These are phyloP conservation scores for Oropetium thomaeum DNA, from an alignment of 176 grass and related monocot species.

Conservation along the genomic window DNA sequence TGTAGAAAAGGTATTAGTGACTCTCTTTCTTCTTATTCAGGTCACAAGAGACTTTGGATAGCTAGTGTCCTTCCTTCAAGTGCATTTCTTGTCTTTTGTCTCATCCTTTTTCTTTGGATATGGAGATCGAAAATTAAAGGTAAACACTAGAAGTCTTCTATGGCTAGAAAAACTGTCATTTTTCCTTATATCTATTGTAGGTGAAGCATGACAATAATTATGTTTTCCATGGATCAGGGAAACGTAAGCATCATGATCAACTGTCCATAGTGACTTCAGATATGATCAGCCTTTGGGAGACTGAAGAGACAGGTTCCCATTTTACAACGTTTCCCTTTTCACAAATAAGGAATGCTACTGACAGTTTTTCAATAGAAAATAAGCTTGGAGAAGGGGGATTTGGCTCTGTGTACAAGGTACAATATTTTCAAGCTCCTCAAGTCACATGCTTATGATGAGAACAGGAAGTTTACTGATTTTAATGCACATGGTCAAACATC, in stretches of 20 bases:
- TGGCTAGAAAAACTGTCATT: background rate
- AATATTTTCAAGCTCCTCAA: background rate
- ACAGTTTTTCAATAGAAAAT: slow-evolving; percentile 25
- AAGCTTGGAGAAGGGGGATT: slow-evolving; percentile 55
- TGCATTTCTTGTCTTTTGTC: slow-evolving; percentile 26
- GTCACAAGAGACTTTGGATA: slow-evolving; percentile 33
- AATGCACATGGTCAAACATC: background rate
- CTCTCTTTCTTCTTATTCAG: slow-evolving; percentile 18
- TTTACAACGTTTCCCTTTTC: slow-evolving; percentile 30
- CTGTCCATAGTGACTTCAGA: background rate
- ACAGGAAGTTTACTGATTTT: background rate
- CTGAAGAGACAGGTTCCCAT: slow-evolving; percentile 7
- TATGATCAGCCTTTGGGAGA: slow-evolving; percentile 38
- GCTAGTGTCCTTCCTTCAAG: background rate
- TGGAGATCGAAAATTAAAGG: slow-evolving; percentile 30
- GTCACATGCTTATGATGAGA: background rate
- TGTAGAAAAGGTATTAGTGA: background rate
- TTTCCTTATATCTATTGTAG: background rate
- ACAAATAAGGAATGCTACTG: slow-evolving; percentile 27
- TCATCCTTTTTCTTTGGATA: slow-evolving; percentile 23
- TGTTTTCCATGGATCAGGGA: slow-evolving; percentile 24
- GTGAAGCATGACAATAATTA: background rate
- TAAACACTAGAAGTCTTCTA: background rate
- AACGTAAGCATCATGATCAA: slow-evolving; percentile 3
- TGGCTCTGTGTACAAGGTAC: slow-evolving; percentile 55